A percentile compares a stretch with the other conserved stretches of the same genome.
Conservation (phyloP, 257 asterid genomes). For the Solanum sejunctum region DNA sequence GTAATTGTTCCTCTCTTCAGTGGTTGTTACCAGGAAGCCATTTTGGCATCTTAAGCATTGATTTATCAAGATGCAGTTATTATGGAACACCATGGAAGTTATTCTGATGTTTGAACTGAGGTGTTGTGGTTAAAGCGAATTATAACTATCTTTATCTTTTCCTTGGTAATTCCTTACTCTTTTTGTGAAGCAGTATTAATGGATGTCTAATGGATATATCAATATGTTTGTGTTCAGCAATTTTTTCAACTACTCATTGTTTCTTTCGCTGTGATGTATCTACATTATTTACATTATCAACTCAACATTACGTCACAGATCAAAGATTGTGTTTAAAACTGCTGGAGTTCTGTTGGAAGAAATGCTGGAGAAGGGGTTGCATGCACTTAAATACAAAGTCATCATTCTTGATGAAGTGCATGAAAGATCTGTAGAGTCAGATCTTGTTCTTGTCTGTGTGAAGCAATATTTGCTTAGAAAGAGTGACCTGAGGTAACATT, state of each 20-base stretch:
- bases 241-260: not conserved
- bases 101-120: not conserved
- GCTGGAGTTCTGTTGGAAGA: slow-evolving; percentile 98
- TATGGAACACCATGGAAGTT: not conserved
- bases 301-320: slow-evolving; percentile 28
- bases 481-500: slow-evolving; percentile 47
- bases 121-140: not conserved
- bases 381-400: slow-evolving; percentile 86
- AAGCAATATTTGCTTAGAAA: slow-evolving; percentile 77
- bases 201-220: not conserved
- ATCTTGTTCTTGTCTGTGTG: slow-evolving; percentile 87
- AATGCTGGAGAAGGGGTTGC: slow-evolving; percentile 85
- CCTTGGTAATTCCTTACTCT: not conserved
- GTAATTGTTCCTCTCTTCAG: not conserved
- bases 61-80: not conserved
- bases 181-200: not conserved
- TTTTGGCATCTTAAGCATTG: not conserved
- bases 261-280: not conserved
- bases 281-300: slow-evolving; percentile 1
- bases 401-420: slow-evolving; percentile 95
- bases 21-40: not conserved
- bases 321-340: slow-evolving; percentile 90
- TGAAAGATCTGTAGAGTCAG: slow-evolving; percentile 98
- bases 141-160: not conserved
- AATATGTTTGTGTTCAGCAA: not conserved